A percentile compares a stretch with the other conserved stretches of the same genome.
phyloP scores from a whole-genome alignment of 495 filamentous ascomycete species.

The Neurospora sp. region DNA sequence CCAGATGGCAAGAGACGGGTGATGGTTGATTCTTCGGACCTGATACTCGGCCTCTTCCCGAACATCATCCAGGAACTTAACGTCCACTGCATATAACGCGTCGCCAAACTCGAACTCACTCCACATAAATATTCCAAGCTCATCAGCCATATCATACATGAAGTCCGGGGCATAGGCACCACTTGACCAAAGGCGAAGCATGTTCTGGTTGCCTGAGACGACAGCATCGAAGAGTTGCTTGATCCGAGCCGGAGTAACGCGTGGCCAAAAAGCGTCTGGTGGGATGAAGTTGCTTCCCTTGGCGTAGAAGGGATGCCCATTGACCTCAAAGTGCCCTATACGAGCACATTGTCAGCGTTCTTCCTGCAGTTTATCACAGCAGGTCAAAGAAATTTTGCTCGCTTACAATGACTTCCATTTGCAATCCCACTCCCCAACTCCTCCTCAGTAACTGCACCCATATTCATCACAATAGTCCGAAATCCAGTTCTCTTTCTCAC shows the following conservation, averaged over 20 bases:
- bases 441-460: conserved; percentile 46
- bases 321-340: conserved; percentile 52
- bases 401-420: conserved; percentile 48
- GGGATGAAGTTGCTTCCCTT: conserved; percentile 61
- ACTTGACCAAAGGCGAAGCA: conserved; percentile 59
- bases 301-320: conserved; percentile 58
- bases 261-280: conserved; percentile 57
- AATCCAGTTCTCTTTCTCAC: conserved; percentile 53
- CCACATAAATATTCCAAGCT: conserved; percentile 57
- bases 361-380: too few relatives aligned
- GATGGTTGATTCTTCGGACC: conserved; percentile 54
- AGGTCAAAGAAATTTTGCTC: background rate
- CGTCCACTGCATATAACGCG: conserved; percentile 49
- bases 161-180: conserved; percentile 57
- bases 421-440: conserved; percentile 49
- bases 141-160: conserved; percentile 59
- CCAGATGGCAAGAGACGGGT: conserved; percentile 59
- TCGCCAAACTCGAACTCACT: conserved; percentile 60
- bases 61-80: conserved; percentile 48
- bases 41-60: conserved; percentile 51
- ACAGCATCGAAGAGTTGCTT: conserved; percentile 46
- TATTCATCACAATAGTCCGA: conserved; percentile 58
- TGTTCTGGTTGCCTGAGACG: conserved; percentile 54
- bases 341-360: background rate
- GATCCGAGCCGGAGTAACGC: conserved; percentile 46